A percentile compares a stretch with the other conserved stretches of the same genome.
Evolutionary conservation across 2,329 filamentous ascomycete genomes (phyloP).

Genomic region (Xylaria sp.): DNA sequence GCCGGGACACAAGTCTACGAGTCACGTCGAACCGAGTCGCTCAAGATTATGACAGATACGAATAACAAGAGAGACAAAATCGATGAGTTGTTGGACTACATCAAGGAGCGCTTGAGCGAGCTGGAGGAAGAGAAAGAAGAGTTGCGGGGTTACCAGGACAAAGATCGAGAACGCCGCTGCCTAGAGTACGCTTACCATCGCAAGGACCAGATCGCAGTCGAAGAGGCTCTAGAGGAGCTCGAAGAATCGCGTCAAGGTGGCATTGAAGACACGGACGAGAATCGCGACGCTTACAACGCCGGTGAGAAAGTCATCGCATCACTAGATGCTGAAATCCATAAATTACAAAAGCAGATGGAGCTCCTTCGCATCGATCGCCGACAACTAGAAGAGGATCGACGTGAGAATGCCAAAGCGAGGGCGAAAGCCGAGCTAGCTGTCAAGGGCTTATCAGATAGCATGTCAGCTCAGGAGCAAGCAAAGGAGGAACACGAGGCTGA

Average conservation of each 20-base stretch:
- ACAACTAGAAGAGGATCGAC: constrained; percentile 89
- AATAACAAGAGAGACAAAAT: constrained; percentile 95
- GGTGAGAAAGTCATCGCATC: constrained; percentile 82
- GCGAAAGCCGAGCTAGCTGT: constrained; percentile 89
- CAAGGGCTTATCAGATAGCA: constrained; percentile 83
- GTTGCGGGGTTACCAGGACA: constrained; percentile 90
- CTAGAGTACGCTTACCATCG: constrained; percentile 95
- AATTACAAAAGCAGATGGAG: constrained; percentile 83
- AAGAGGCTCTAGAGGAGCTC: constrained; percentile 80
- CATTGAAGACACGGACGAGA: constrained; percentile 84
- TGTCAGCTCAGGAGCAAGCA: constrained; percentile 78
- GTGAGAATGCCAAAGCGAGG: constrained; percentile 79
- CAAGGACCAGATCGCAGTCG: constrained; percentile 83
- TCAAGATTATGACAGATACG: constrained; percentile 97
- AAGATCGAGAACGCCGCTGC: constrained; percentile 89
- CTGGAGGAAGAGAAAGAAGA: constrained; percentile 98
- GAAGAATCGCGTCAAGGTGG: constrained; percentile 84
- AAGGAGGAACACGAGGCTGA: constrained; percentile 77
- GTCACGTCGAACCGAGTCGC: constrained; percentile 85
- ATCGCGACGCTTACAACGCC: constrained; percentile 77
- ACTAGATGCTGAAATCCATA: constrained; percentile 81
- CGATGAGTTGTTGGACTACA: constrained; percentile 89
- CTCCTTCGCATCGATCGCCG: constrained; percentile 84
- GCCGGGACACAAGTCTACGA: constrained; percentile 98
- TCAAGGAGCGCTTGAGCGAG: constrained; percentile 87